A percentile compares a stretch with the other conserved stretches of the same genome.
These are phyloP conservation scores for Fusarium sambucinum DNA, from an alignment of 2,329 filamentous ascomycete species.

Conservation along the genomic window DNA sequence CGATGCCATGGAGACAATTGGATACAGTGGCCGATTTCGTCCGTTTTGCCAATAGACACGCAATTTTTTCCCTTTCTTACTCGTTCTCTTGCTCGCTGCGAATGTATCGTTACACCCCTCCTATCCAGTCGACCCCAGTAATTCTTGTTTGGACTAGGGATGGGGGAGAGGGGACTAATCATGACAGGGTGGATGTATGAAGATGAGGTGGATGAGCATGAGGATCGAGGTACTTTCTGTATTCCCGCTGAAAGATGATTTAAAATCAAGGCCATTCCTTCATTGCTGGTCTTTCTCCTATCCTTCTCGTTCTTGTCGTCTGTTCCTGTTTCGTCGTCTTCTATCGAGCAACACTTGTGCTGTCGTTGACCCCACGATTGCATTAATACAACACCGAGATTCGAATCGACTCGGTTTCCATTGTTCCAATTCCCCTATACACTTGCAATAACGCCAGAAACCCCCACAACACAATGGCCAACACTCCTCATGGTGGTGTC, in stretches of 20 bases:
- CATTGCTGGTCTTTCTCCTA: constrained; percentile 13
- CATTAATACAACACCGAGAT: constrained; percentile 29
- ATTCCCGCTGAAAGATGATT: constrained; percentile 26
- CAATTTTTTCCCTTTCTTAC: constrained; percentile 44
- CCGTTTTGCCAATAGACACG: constrained; percentile 41
- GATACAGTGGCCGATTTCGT: constrained; percentile 41
- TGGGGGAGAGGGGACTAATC: constrained; percentile 31
- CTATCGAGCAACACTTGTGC: constrained; percentile 28
- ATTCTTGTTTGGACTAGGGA: constrained; percentile 32
- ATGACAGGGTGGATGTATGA: constrained; percentile 43
- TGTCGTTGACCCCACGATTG: constrained; percentile 50
- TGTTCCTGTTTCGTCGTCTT: constrained; percentile 24
- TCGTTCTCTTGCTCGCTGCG: constrained; percentile 20
- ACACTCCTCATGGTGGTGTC: constrained; percentile 86
- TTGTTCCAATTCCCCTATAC: constrained; percentile 11
- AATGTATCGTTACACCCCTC: constrained; percentile 28
- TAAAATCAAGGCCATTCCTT: constrained; percentile 38
- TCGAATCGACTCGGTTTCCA: constrained; percentile 24
- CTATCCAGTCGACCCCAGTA: constrained; percentile 30
- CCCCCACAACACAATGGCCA: constrained; percentile 66
- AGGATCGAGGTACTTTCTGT: constrained; percentile 24
- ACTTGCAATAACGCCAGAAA: constrained; percentile 14
- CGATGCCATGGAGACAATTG: constrained; percentile 24
- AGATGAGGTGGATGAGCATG: constrained; percentile 31
- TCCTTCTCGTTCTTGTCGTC: constrained; percentile 25